phyloP scores from a whole-genome alignment of 306 rosid species.

The Cucumis sativus region DNA sequence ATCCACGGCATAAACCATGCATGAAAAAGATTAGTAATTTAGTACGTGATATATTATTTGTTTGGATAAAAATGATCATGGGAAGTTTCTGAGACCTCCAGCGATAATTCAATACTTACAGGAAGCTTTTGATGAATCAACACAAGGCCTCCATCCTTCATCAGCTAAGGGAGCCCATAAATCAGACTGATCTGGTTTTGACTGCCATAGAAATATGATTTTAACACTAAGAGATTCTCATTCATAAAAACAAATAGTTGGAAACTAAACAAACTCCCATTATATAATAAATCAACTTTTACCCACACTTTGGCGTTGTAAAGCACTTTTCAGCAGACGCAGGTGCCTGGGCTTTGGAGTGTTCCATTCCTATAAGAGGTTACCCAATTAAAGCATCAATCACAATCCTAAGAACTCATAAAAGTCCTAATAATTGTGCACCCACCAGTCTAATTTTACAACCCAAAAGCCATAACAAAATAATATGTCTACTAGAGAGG shows the following conservation, averaged over 20 bases:
- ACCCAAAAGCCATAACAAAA: not conserved
- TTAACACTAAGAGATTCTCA: not conserved
- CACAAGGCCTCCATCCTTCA: slow-evolving; percentile 60
- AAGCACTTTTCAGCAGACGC: slow-evolving; percentile 68
- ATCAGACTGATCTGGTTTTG: slow-evolving; percentile 40
- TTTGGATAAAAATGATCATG: not conserved
- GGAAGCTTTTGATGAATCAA: slow-evolving; percentile 31
- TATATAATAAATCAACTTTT: slow-evolving; percentile 28
- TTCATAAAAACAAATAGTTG: not conserved
- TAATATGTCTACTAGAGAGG: not conserved
- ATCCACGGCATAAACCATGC: not conserved
- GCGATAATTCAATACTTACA: slow-evolving; percentile 31
- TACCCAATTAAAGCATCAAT: slow-evolving; percentile 9
- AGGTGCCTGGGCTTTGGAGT: slow-evolving; percentile 72
- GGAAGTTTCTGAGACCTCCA: not conserved
- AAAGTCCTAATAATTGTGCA: not conserved
- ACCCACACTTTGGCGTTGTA: slow-evolving; percentile 61
- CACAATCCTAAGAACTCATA: not conserved
- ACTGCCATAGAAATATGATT: slow-evolving; percentile 27
- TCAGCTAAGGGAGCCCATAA: slow-evolving; percentile 58
- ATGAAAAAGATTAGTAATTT: not conserved
- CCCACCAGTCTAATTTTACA: not conserved
- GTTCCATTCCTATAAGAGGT: slow-evolving; percentile 49
- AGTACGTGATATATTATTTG: not conserved
- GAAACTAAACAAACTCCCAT: not conserved